Base-by-base conservation (phyloP, 1,284 basidiomycete genomes). In the Marasmius fiardii region DNA sequence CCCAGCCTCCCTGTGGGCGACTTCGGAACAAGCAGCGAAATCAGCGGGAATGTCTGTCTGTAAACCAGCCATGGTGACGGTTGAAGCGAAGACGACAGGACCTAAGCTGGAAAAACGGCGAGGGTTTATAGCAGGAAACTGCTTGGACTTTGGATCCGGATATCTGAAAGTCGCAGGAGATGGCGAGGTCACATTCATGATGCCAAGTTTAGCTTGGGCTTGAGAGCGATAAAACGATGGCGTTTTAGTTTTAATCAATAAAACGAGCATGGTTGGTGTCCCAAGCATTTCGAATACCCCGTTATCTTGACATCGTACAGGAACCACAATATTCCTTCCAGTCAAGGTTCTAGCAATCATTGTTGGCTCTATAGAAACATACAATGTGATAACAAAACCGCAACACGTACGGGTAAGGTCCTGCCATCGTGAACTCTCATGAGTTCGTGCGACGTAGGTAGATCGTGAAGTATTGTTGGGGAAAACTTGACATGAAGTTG, bases 21-120 rank as follows among this genome's bases (percentile, higher is more conserved):
- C 34, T 33, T 51, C 50, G 21, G 28, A 21, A 8, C 20, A 16
- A 16, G 50, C 50, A 39, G 50, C 50, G 28, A 51, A 35, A n/a
- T 51, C 49, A 20, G 31, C 49, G 35, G 35, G 35, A 44, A 20
- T 44, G 23, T 44, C 43, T 44, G 43, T 20, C 44, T 47, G 44
- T 31, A 47, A 11, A 23, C 23, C n/a, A n/a, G 44, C 44, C 44
- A 47, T 47, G 16, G 44, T 31, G 28, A 18, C 39, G 1, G 35
- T 12, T 2, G 35, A 37, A 37, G 12, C 35, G n/a, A 37, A n/a
- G 35, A 12, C 12, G 35, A n/a, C n/a, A n/a, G n/a, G n/a, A n/a
- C n/a, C n/a, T n/a, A n/a, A n/a, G 35, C n/a, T 37, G 35, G 35
- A 37, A 37, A 37, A 5, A 37, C n/a, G n/a, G n/a, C n/a, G n/a